Conservation (phyloP, 148 eudicot species). For the Diospyros kaki region DNA sequence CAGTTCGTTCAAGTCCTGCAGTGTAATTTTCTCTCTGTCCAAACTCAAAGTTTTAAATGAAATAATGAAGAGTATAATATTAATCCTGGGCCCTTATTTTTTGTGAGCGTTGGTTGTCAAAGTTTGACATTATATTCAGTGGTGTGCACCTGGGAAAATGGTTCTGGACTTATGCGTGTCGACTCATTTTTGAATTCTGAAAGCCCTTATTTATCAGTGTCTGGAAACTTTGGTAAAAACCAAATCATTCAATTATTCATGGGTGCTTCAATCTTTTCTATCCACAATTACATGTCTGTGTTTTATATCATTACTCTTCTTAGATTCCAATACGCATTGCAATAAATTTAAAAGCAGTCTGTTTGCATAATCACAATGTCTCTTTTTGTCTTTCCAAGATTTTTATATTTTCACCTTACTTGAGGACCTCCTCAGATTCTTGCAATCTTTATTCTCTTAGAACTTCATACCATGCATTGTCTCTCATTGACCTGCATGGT, state of each 20-base stretch:
- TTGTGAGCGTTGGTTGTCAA: neutral
- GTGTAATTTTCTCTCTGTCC: neutral
- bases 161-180: neutral
- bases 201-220: neutral
- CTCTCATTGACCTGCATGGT: neutral
- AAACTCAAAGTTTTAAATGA: neutral
- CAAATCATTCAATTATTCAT: neutral
- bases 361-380: neutral
- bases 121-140: neutral
- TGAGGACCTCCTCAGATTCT: neutral
- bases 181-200: neutral
- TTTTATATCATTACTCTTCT: neutral
- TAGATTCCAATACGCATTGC: neutral
- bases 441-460: neutral
- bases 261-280: neutral
- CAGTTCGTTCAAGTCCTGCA: neutral
- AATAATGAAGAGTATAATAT: neutral
- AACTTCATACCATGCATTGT: neutral
- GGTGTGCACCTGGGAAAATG: neutral
- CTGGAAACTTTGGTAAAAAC: neutral
- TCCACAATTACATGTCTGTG: neutral
- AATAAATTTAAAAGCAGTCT: neutral
- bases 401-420: neutral
- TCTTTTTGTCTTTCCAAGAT: neutral
- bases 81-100: neutral